phyloP scores from a whole-genome alignment of 331 rosid species.

The Malus hybrid region DNA sequence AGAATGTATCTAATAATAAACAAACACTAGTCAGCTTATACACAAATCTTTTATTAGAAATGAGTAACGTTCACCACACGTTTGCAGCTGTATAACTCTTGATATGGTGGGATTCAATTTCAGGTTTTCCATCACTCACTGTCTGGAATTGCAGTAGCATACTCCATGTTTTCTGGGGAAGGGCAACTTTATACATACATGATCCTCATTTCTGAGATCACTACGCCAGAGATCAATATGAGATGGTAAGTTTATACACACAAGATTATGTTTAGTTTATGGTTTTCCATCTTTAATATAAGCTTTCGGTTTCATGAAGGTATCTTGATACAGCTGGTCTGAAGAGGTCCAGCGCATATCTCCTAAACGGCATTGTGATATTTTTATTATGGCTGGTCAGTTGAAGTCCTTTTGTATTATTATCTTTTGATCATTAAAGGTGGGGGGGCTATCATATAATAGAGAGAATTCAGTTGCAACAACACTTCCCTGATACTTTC shows the following conservation, averaged over 20 bases:
- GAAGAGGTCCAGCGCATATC: conserved; percentile 42
- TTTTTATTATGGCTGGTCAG: conserved; percentile 54
- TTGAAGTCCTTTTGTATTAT: conserved; percentile 2
- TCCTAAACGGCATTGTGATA: conserved; percentile 41
- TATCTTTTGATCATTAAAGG: neutral
- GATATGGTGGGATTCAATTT: conserved; percentile 1
- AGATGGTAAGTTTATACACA: conserved; percentile 30
- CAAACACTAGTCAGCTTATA: neutral
- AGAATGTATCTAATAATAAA: neutral
- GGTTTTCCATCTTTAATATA: neutral
- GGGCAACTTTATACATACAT: conserved; percentile 51
- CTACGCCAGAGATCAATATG: conserved; percentile 49
- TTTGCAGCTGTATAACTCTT: neutral
- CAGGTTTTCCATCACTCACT: conserved; percentile 47
- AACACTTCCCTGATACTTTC: neutral
- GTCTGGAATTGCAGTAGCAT: conserved; percentile 38
- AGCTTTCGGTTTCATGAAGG: conserved; percentile 26
- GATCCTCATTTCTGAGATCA: conserved; percentile 47
- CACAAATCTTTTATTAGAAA: neutral
- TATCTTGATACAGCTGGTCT: conserved; percentile 48
- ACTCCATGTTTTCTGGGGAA: conserved; percentile 44
- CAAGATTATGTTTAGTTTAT: neutral
- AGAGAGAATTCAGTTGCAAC: neutral
- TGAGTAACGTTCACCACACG: neutral
- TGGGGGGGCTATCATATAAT: neutral